Evolutionary conservation across 331 rosid genomes (phyloP), one percentile per base, ranked within the genome.

Genomic region (Malus hybrid): DNA sequence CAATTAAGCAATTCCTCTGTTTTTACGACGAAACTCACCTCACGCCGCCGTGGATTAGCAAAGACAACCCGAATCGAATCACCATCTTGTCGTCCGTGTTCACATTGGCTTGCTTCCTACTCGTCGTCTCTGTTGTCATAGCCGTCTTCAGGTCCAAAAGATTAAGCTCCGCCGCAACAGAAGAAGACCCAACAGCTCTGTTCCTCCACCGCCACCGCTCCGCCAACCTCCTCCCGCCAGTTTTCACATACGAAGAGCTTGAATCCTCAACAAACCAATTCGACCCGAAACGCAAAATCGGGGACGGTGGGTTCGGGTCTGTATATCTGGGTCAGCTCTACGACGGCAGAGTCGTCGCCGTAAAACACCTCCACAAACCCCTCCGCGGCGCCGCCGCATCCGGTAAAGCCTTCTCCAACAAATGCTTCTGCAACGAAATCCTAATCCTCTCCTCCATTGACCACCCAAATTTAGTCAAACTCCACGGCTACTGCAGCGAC

Each of bases 301-400:
- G 99, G 31, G 97, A 90, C 36, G 99, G 99, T 6, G 99, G 99
- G 11, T 95, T 95, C 69, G 99, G 99, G 8, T 87, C 99, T 0
- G 99, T 95, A 14, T 95, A 66, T 67, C 78, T 95, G 52, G 99
- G 92, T 6, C 87, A 90, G 55, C 92, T 92, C 76, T 24, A 60
- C 71, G 97, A 95, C 72, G 79, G 92, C 1, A 80, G 92, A 16
- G 74, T 92, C 55, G 97, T 88, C 1, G 99, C 99, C 3, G 96
- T 95, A 48, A 95, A 95, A 73, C 77, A 87, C 75, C 99, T 92
- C 50, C 99, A 93, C 87, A 85, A 85, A 44, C 87, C 83, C 29
- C 88, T 86, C 56, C 69, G 67, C 8, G 28, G 65, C 69, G 65
- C 84, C 24, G 57, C 86, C 24, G 65, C 86, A n/a, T 77, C 82